Evolutionary conservation across 2,329 filamentous ascomycete genomes (phyloP).

Genomic region (Phoma sp.): DNA sequence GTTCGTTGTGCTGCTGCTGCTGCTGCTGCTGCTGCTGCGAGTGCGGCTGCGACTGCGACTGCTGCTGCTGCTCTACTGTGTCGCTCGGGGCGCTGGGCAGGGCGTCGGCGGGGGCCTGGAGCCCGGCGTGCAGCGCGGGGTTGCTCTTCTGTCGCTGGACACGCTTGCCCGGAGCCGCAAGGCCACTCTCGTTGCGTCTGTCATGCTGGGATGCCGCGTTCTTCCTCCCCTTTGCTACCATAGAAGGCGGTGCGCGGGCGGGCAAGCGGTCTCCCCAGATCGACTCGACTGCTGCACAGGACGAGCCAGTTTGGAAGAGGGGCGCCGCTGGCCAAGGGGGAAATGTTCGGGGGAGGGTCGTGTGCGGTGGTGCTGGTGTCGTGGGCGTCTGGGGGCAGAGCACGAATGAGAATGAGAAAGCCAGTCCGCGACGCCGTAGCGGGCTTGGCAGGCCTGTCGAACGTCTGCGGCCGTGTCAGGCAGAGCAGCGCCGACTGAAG

Average conservation of each 20-base stretch:
- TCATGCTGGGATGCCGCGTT: slow-evolving; percentile 56
- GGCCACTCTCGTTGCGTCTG: slow-evolving; percentile 82
- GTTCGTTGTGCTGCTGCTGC: not conserved
- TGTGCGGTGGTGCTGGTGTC: slow-evolving; percentile 24
- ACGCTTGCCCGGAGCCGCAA: slow-evolving; percentile 79
- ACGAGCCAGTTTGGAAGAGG: slow-evolving; percentile 54
- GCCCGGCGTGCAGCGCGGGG: slow-evolving; percentile 52
- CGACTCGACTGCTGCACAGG: slow-evolving; percentile 52
- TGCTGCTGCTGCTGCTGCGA: slow-evolving; percentile 8
- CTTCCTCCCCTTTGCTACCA: slow-evolving; percentile 57
- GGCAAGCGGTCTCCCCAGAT: slow-evolving; percentile 45
- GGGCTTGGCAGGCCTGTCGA: slow-evolving; percentile 4
- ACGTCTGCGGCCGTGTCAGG: slow-evolving; percentile 5
- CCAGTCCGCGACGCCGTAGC: slow-evolving; percentile 1
- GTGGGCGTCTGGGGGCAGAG: slow-evolving; percentile 15
- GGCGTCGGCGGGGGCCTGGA: slow-evolving; percentile 51
- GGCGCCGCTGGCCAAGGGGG: slow-evolving; percentile 39
- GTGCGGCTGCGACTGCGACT: slow-evolving; percentile 9
- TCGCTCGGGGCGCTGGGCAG: slow-evolving; percentile 27
- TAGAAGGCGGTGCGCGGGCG: slow-evolving; percentile 45
- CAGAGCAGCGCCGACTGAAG: too few relatives aligned
- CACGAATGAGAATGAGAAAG: slow-evolving; percentile 18
- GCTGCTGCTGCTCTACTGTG: slow-evolving; percentile 13
- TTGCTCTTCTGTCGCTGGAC: slow-evolving; percentile 58
- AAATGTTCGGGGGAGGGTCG: slow-evolving; percentile 24